Base-by-base conservation (phyloP, 148 eudicot species). In the Persicaria maculosa region DNA sequence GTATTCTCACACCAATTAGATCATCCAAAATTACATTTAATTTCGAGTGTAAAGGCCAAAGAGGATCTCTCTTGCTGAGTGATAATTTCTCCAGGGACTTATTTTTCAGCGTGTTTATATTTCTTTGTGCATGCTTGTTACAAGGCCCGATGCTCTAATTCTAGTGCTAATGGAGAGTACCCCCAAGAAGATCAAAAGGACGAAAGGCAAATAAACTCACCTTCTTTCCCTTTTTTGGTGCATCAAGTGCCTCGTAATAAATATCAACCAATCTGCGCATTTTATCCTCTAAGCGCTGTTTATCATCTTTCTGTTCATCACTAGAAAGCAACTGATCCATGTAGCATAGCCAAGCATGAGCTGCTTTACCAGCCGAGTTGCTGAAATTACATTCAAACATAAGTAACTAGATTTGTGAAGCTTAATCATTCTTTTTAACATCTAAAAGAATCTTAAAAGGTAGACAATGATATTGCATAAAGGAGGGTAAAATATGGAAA, bases 221-320 rank as follows among this genome's bases (percentile, higher is more conserved):
- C 91, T 78, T 80, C 67, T 84, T 76, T 7, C 96, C 96, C 74
- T 86, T 87, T 76, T 91, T 91, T 12, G 96, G 93, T 52, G 96
- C 92, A 76, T 91, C 96, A 47, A 91, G 61, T 43, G 96, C 92
- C 58, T 91, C 96, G 72, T 91, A 91, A 65, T 91, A 91, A 44
- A 81, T 67, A 71, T 91, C 91, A 15, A 87, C 79, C 72, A 91
- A 73, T 47, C 78, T 36, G 22, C 77, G 74, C 79, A 91, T 79
- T 59, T 74, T 73, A 48, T 53, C 59, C 75, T 77, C 82, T 79
- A 88, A 7, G 1, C 0, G 0, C 15, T 61, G 47, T 52, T 62
- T 84, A 70, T 86, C 87, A 22, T 46, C 74, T 4, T 73, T 59
- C 68, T 64, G 12, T 15, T 71, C 68, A 46, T 85, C 88, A 17